A percentile compares a stretch with the other conserved stretches of the same genome.
These are phyloP conservation scores for Erodium maritimum DNA, from an alignment of 345 rosid species.

Conservation along the genomic window DNA sequence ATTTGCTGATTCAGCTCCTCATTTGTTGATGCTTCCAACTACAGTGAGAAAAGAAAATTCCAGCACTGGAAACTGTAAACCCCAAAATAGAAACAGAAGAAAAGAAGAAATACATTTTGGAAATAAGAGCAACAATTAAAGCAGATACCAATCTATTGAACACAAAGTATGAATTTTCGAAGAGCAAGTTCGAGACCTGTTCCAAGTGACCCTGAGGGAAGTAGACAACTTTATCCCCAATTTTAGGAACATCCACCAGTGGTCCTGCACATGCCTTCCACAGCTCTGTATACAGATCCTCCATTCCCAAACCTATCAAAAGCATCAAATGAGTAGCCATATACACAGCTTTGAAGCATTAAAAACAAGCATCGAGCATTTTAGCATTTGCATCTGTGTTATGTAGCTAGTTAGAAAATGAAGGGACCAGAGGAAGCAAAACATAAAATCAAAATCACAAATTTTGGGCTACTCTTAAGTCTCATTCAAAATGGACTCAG, in stretches of 20 bases:
- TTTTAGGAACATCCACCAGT: slow-evolving; percentile 57
- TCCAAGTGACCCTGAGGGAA: slow-evolving; percentile 99
- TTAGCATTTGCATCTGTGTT: too few relatives aligned
- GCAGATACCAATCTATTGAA: too few relatives aligned
- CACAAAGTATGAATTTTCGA: slow-evolving; percentile 17
- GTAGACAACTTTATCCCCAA: slow-evolving; percentile 53
- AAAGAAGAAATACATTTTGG: background rate
- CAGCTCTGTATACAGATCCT: slow-evolving; percentile 49
- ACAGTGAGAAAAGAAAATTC: background rate
- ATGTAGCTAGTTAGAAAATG: too few relatives aligned
- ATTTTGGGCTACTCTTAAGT: too few relatives aligned
- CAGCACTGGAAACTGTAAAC: slow-evolving; percentile 3
- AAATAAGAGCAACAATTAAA: background rate
- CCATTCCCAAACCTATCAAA: slow-evolving; percentile 20
- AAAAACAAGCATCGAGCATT: too few relatives aligned
- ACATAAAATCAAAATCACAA: too few relatives aligned
- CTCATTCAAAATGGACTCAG: too few relatives aligned
- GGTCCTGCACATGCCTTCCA: slow-evolving; percentile 93
- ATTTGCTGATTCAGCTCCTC: slow-evolving; percentile 58
- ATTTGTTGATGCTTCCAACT: slow-evolving; percentile 87
- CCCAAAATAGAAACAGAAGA: background rate
- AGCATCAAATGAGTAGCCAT: too few relatives aligned
- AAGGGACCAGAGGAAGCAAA: too few relatives aligned
- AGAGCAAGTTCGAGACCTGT: slow-evolving; percentile 48
- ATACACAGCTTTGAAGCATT: too few relatives aligned